Evolutionary conservation across 768 basidiomycete genomes (phyloP), one percentile per base, ranked within the genome.

Genomic region (Sporobolomyces pararoseus): DNA sequence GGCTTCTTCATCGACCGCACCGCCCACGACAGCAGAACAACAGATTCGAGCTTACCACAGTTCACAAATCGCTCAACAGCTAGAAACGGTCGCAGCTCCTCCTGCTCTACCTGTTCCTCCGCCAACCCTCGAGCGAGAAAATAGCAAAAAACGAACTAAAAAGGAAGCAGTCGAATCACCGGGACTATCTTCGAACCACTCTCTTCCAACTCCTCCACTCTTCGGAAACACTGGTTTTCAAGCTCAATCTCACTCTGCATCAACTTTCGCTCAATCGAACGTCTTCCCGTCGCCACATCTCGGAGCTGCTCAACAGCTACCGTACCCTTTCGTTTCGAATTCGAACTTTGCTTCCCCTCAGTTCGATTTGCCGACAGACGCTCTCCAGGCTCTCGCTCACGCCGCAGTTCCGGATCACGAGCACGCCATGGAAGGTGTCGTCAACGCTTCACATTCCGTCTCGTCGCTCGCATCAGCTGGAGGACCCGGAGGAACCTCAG

Each of bases 311-410:
- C 4, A 17, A 16, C 58, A 29, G 3, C 7, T 44, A 13, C 23
- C 37, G 37, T 46, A 57, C 34, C 35, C 55, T 12, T 57, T 57
- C 35, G 35, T 35, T 25, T 31, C 34, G 19, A 25, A 23, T 7
- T 59, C 58, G 39, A 25, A 10, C n/a, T 25, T n/a, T 37, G 57
- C 27, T 16, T 19, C 23, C 13, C 25, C n/a, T 21, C 35, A 1
- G 12, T 19, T 29, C 27, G 42, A 54, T 3, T 0, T 29, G 7
- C 53, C 29, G 23, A 35, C 47, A 6, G 23, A 23, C 29, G 65
- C 57, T n/a, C 65, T 66, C 12, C 47, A 66, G 12, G 58, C 65
- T 17, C 58, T 66, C 35, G 65, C 65, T 5, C 49, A 42, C 35
- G 65, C 57, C 2, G 65, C 65, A 0, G 57, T 65, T 27, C 65